Base-by-base conservation (phyloP, 2,329 filamentous ascomycete genomes). In the Epichloe festucae region DNA sequence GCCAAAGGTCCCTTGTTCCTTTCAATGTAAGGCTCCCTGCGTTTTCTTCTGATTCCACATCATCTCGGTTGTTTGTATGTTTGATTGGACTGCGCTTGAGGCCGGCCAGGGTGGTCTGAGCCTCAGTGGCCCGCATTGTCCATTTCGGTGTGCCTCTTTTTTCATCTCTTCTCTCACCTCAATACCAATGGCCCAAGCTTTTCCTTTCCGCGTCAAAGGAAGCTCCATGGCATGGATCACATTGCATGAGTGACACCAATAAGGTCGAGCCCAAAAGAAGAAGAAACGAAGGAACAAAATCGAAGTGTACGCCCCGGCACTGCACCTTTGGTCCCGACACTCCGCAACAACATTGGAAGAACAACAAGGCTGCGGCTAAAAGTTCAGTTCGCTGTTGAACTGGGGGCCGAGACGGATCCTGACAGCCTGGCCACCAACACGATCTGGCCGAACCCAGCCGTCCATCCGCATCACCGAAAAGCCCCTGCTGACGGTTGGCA, bases 71-170 rank as follows among this genome's bases (percentile, higher is more conserved):
- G 49, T 35, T 46, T 34, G 34, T 31, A 21, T 10, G n/a, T 34
- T 31, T 53, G 45, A 53, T 53, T 51, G 52, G 52, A 36, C 48
- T 36, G 21, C 12, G 17, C 19, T 34, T 3, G 17, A 38, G 23
- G 47, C 21, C 43, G 21, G 43, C 44, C 27, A 42, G 27, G 43
- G 39, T 42, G 47, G 35, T 21, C 42, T 46, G 38, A 46, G 43
- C 42, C 35, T 27, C 27, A 35, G 36, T 12, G 41, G 31, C 48
- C 48, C 40, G 48, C 48, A 51, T 19, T 46, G 15, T 38, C 40
- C 36, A 50, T 17, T 43, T 5, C 36, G 40, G 21, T 35, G 15
- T 45, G 40, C 35, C 46, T 49, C 38, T 45, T 23, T 34, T 23
- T 34, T 46, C n/a, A 45, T 46, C 39, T 46, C 44, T 42, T 42